A percentile compares a stretch with the other conserved stretches of the same genome.
Conservation (phyloP, 73 alveolate species). For the Uronychia binucleata region DNA sequence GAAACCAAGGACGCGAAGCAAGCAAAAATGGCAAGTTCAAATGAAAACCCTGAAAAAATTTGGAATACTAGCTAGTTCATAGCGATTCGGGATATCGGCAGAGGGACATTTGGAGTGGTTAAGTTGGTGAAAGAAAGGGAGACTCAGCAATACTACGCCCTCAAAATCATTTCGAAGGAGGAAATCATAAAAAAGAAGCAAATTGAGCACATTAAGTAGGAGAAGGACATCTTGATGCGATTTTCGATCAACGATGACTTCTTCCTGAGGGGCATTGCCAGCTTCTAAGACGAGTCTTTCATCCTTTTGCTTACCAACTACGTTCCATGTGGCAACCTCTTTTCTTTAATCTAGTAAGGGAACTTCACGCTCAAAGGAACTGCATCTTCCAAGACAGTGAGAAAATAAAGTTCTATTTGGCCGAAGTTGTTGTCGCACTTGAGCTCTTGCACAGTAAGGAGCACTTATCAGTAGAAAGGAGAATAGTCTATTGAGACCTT, state of each 20-base stretch:
- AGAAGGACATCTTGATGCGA: conserved; percentile 26
- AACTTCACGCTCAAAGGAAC: background rate
- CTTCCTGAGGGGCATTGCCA: background rate
- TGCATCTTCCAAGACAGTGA: background rate
- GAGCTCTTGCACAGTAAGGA: conserved; percentile 84
- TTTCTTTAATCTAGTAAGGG: conserved; percentile 7
- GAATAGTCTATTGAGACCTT: conserved; percentile 90
- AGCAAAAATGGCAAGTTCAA: too few species aligned
- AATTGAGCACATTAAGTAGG: conserved; percentile 56
- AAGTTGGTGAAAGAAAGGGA: conserved; percentile 30
- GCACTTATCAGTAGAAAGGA: background rate
- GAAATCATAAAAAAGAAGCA: conserved; percentile 39
- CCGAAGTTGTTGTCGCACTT: conserved; percentile 86
- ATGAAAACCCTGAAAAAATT: too few species aligned
- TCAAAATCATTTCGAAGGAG: conserved; percentile 47
- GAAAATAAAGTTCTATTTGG: conserved; percentile 86
- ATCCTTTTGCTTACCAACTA: conserved; percentile 23
- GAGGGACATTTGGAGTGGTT: conserved; percentile 51
- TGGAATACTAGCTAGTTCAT: too few species aligned
- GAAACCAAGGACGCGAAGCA: too few species aligned
- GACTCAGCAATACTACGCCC: conserved; percentile 30
- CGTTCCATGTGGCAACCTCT: conserved; percentile 24
- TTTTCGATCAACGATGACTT: background rate
- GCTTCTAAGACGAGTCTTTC: conserved; percentile 13
- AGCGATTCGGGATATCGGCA: conserved; percentile 20